Conservation (phyloP, 2,329 filamentous ascomycete species). For the Cytospora chrysosperma region DNA sequence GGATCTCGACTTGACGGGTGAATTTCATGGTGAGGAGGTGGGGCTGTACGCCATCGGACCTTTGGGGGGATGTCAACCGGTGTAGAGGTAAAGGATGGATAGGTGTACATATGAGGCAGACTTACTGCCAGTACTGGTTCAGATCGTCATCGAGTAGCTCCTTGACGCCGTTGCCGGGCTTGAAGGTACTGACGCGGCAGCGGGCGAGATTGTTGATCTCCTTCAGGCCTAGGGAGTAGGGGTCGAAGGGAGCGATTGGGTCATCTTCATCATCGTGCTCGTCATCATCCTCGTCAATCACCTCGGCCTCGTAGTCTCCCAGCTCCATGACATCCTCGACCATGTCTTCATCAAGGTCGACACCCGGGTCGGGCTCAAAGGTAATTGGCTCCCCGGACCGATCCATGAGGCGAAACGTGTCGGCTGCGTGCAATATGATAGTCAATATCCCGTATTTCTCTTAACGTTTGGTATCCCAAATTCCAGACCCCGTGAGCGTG, state of each 20-base stretch:
- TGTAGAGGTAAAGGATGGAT: background rate
- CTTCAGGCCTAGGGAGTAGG: conserved; percentile 62
- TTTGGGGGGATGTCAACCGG: conserved; percentile 32
- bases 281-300: conserved; percentile 11
- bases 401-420: background rate
- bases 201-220: conserved; percentile 83
- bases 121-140: conserved; percentile 75
- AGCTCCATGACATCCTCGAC: conserved; percentile 6
- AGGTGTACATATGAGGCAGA: conserved; percentile 19
- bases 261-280: conserved; percentile 15
- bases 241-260: conserved; percentile 43
- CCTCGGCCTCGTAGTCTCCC: conserved; percentile 14
- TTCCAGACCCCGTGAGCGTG: background rate
- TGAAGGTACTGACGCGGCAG: conserved; percentile 79
- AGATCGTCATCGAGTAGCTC: conserved; percentile 74
- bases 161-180: conserved; percentile 75
- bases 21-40: conserved; percentile 80
- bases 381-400: background rate
- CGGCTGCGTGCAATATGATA: background rate
- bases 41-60: conserved; percentile 80
- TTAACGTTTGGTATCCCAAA: background rate
- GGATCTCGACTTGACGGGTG: conserved; percentile 77
- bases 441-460: background rate
- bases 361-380: conserved; percentile 2
- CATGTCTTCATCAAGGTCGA: conserved; percentile 16